Conservation (phyloP, 2,329 filamentous ascomycete species). For the Fusarium sp. region DNA sequence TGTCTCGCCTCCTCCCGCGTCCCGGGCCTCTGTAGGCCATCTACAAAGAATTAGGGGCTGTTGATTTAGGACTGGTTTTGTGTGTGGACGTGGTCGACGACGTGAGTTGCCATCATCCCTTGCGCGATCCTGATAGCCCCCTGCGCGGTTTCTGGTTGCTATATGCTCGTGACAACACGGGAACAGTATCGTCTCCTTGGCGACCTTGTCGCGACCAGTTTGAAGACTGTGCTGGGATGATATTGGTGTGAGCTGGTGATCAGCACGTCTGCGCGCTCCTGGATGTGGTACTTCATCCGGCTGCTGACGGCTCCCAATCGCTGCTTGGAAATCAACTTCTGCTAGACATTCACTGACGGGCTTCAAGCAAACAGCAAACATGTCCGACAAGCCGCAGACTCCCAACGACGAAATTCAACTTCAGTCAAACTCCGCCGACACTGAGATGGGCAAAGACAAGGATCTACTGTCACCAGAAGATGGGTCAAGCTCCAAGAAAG, state of each 20-base stretch:
- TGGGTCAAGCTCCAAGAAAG: conserved; percentile 59
- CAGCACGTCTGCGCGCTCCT: neutral
- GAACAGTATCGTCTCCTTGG: neutral
- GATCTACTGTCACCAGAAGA: conserved; percentile 57
- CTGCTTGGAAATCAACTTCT: conserved; percentile 3
- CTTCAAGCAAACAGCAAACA: conserved; percentile 44
- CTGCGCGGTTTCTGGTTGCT: conserved; percentile 17
- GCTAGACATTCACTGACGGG: conserved; percentile 32
- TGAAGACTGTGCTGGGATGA: neutral
- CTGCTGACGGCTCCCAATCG: conserved; percentile 13
- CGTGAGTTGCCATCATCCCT: conserved; percentile 41
- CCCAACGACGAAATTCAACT: conserved; percentile 49
- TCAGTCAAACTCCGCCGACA: conserved; percentile 49
- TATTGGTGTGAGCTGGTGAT: neutral
- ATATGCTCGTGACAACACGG: neutral
- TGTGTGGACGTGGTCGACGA: conserved; percentile 35
- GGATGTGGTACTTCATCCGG: neutral
- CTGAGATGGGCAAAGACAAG: conserved; percentile 59
- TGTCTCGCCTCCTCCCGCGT: conserved; percentile 30
- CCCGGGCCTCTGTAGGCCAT: conserved; percentile 43
- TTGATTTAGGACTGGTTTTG: conserved; percentile 36
- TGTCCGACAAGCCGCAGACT: conserved; percentile 49
- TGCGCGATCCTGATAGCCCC: conserved; percentile 12
- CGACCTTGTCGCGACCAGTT: neutral
- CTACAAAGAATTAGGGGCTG: conserved; percentile 43